Evolutionary conservation across 495 filamentous ascomycete species (phyloP).

Genomic region (Penicillium mononematosum): DNA sequence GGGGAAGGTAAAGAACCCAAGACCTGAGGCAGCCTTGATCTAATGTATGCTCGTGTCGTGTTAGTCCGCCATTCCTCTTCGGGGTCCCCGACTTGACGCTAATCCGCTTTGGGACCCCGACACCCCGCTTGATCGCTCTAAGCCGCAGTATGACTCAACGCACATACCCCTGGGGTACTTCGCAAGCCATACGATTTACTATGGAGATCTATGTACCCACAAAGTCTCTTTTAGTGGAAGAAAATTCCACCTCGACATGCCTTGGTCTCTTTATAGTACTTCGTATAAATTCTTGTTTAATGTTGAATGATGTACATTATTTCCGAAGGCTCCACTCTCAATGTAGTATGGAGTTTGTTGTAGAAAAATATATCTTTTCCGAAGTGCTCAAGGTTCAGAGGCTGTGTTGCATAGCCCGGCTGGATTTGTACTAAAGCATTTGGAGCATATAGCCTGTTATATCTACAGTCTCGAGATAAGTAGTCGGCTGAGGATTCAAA

Average conservation of each 20-base stretch:
- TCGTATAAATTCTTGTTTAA: neutral
- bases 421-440: neutral
- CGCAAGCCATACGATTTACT: neutral
- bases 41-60: slow-evolving; percentile 6
- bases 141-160: slow-evolving; percentile 17
- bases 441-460: neutral
- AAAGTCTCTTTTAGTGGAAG: neutral
- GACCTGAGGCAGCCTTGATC: slow-evolving; percentile 13
- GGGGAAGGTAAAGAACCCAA: slow-evolving; percentile 10
- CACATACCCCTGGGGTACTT: slow-evolving; percentile 1
- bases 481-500: neutral
- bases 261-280: neutral
- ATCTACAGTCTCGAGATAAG: neutral
- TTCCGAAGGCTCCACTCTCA: too few species aligned
- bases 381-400: neutral
- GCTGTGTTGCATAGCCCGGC: slow-evolving; percentile 9
- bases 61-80: slow-evolving; percentile 23
- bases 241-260: neutral
- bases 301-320: neutral
- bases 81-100: slow-evolving; percentile 34
- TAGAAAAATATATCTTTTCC: neutral
- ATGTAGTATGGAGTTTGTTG: neutral
- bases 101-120: slow-evolving; percentile 39
- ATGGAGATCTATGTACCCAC: neutral
- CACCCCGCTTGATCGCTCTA: slow-evolving; percentile 16